These are phyloP conservation scores for Rhodamnia rubescens DNA, from an alignment of 345 rosid species.

Conservation along the genomic window DNA sequence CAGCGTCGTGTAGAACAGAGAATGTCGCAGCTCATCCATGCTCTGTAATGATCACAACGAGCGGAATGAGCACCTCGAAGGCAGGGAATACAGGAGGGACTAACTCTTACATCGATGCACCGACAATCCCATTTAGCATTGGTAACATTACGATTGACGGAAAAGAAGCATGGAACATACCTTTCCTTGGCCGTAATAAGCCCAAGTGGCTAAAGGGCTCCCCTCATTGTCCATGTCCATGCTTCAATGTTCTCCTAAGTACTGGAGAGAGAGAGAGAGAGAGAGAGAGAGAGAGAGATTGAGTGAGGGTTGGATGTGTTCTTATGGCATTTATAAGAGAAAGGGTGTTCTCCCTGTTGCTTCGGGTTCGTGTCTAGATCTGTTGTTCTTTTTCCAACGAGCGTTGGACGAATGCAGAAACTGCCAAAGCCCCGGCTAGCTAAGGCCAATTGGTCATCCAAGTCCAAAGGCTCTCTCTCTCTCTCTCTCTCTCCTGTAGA, in stretches of 20 bases:
- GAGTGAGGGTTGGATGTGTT: not conserved
- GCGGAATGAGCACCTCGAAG: not conserved
- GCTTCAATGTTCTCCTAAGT: not conserved
- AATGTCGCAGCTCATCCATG: slow-evolving; percentile 59
- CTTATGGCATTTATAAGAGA: not conserved
- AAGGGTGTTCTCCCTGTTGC: not conserved
- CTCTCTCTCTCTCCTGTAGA: not conserved
- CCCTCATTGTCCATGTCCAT: slow-evolving; percentile 54
- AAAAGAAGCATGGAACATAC: slow-evolving; percentile 1
- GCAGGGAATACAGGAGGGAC: not conserved
- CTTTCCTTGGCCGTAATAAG: slow-evolving; percentile 60
- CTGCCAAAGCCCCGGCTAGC: slow-evolving; percentile 24
- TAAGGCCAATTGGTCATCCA: not conserved
- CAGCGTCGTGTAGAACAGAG: slow-evolving; percentile 48
- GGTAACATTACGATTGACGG: not conserved
- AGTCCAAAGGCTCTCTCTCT: not conserved
- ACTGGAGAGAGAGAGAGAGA: not conserved
- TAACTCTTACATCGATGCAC: not conserved
- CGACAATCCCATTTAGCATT: not conserved
- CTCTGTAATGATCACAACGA: slow-evolving; percentile 25
- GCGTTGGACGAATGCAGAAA: slow-evolving; percentile 28
- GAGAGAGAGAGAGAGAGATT: not conserved
- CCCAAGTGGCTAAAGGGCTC: slow-evolving; percentile 38
- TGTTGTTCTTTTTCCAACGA: slow-evolving; percentile 22
- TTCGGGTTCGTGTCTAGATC: not conserved